Evolutionary conservation across 2,329 filamentous ascomycete genomes (phyloP).

Genomic region (Hypocrella siamensis): DNA sequence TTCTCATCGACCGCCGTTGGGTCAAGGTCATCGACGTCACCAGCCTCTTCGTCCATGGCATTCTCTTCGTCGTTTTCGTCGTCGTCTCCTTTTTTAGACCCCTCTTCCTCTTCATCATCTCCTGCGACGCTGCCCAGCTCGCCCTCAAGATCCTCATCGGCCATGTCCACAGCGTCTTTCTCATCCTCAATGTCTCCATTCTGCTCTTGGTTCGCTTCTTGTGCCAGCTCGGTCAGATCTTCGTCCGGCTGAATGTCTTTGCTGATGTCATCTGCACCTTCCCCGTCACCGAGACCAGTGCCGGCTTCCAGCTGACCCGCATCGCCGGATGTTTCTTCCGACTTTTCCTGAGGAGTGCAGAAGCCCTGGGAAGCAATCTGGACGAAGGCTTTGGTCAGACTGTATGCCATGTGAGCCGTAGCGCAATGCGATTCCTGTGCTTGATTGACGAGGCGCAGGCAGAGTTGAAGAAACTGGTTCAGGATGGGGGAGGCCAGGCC

Average conservation of each 20-base stretch:
- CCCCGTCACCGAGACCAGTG: slow-evolving; percentile 85
- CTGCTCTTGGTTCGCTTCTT: slow-evolving; percentile 58
- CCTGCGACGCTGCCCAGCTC: slow-evolving; percentile 53
- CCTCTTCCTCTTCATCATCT: slow-evolving; percentile 44
- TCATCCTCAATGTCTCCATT: slow-evolving; percentile 58
- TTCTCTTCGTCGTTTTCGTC: slow-evolving; percentile 50
- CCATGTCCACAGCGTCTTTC: slow-evolving; percentile 82
- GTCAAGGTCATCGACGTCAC: slow-evolving; percentile 81
- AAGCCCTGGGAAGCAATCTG: slow-evolving; percentile 76
- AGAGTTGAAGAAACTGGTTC: slow-evolving; percentile 52
- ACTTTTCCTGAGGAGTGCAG: slow-evolving; percentile 75
- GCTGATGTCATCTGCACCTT: slow-evolving; percentile 93
- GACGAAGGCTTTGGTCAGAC: slow-evolving; percentile 61
- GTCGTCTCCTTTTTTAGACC: slow-evolving; percentile 44
- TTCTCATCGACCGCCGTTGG: slow-evolving; percentile 90
- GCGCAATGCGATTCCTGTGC: slow-evolving; percentile 52
- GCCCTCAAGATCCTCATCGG: slow-evolving; percentile 80
- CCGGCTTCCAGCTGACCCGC: slow-evolving; percentile 75
- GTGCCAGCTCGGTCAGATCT: slow-evolving; percentile 78
- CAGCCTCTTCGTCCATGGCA: slow-evolving; percentile 81
- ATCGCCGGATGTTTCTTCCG: slow-evolving; percentile 51
- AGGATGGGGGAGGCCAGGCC: slow-evolving; percentile 46
- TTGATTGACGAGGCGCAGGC: slow-evolving; percentile 38
- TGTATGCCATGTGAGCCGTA: slow-evolving; percentile 58
- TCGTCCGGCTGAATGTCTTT: slow-evolving; percentile 93